Evolutionary conservation across 345 rosid genomes (phyloP).

Genomic region (Tarenaya hassleriana): DNA sequence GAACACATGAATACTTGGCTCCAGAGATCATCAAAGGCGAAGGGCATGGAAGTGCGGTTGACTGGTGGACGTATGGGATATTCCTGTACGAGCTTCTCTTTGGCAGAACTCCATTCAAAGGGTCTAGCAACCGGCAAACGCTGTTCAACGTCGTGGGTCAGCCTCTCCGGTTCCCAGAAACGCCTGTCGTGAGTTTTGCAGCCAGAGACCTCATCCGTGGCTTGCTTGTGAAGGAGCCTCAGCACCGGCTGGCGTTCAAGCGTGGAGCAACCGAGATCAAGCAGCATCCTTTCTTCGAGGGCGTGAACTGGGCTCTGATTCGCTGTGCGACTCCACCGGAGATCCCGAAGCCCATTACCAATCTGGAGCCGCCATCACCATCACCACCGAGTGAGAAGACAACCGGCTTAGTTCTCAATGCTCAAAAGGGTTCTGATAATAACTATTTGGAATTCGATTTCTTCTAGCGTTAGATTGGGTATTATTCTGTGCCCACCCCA

Average conservation of each 20-base stretch:
- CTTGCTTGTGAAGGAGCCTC: conserved; percentile 80
- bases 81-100: conserved; percentile 76
- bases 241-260: conserved; percentile 71
- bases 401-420: conserved; percentile 25
- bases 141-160: conserved; percentile 88
- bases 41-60: conserved; percentile 97
- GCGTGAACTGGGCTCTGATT: conserved; percentile 89
- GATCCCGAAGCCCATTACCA: conserved; percentile 71
- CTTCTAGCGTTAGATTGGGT: conserved; percentile 55
- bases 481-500: conserved; percentile 30
- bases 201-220: conserved; percentile 79
- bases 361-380: conserved; percentile 39
- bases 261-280: conserved; percentile 91
- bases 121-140: conserved; percentile 80
- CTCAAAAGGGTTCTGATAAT: conserved; percentile 63
- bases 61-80: conserved; percentile 96
- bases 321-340: conserved; percentile 87
- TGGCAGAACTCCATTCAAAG: conserved; percentile 92
- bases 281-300: conserved; percentile 90
- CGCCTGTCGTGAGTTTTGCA: conserved; percentile 73
- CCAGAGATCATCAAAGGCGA: conserved; percentile 90
- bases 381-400: conserved; percentile 45
- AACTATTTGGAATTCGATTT: conserved; percentile 88
- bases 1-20: conserved; percentile 88
- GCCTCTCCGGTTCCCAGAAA: conserved; percentile 79